These are phyloP conservation scores for Fusarium chaquense DNA, from an alignment of 2,329 filamentous ascomycete species.

Conservation along the genomic window DNA sequence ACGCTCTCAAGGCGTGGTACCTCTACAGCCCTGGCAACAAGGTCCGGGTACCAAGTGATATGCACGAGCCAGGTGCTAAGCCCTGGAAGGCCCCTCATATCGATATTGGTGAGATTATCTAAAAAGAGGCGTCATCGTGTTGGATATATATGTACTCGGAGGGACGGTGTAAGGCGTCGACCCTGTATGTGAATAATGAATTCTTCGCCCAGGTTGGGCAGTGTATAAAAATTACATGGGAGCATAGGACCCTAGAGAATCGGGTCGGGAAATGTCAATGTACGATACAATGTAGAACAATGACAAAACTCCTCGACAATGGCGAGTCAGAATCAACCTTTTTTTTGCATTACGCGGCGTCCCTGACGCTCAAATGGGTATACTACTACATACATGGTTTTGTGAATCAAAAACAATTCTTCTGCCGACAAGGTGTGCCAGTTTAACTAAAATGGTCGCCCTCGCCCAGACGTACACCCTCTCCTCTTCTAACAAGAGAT, in stretches of 20 bases:
- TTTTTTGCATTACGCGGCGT: slow-evolving; percentile 35
- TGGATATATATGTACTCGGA: slow-evolving; percentile 40
- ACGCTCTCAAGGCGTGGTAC: slow-evolving; percentile 94
- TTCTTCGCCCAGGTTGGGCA: slow-evolving; percentile 46
- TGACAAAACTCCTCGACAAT: slow-evolving; percentile 46
- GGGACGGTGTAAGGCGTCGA: slow-evolving; percentile 36
- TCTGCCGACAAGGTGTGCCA: slow-evolving; percentile 8
- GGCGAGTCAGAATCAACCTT: slow-evolving; percentile 43
- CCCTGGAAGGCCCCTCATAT: slow-evolving; percentile 76
- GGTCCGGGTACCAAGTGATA: slow-evolving; percentile 76
- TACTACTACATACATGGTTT: slow-evolving; percentile 33
- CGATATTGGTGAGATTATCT: slow-evolving; percentile 78
- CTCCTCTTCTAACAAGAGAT: slow-evolving; percentile 62
- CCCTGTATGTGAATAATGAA: slow-evolving; percentile 47
- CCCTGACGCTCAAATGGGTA: slow-evolving; percentile 32
- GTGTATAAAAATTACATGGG: slow-evolving; percentile 51
- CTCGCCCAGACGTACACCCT: slow-evolving; percentile 68
- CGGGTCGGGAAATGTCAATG: slow-evolving; percentile 49
- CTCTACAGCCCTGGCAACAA: slow-evolving; percentile 83
- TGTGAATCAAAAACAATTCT: slow-evolving; percentile 15
- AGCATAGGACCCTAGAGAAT: slow-evolving; percentile 42
- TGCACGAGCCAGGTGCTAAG: slow-evolving; percentile 69
- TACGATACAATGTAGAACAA: slow-evolving; percentile 58
- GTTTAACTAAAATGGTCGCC: slow-evolving; percentile 73
- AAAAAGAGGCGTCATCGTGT: slow-evolving; percentile 35